phyloP scores from a whole-genome alignment of 805 yeast genomes.

The Starmera quercuum region DNA sequence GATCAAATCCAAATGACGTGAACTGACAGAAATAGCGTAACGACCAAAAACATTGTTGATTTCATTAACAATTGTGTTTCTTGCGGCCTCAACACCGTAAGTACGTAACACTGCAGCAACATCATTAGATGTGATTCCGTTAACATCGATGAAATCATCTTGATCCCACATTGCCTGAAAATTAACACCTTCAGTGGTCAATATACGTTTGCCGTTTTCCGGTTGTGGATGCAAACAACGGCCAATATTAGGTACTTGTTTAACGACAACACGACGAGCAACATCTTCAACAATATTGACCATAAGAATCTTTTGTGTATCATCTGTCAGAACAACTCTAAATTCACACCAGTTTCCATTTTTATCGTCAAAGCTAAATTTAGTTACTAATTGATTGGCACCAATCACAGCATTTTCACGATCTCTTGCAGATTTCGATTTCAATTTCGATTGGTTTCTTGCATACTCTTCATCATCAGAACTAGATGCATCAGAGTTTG shows the following conservation, averaged over 20 bases:
- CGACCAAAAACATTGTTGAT: conserved; percentile 93
- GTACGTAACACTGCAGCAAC: conserved; percentile 82
- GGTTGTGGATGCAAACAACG: conserved; percentile 83
- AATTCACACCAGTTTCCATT: conserved; percentile 92
- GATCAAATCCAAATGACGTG: conserved; percentile 91
- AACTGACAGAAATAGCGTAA: conserved; percentile 88
- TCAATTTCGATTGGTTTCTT: conserved; percentile 32
- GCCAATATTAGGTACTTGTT: conserved; percentile 87
- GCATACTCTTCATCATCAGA: conserved; percentile 25
- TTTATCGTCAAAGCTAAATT: conserved; percentile 85
- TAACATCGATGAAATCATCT: conserved; percentile 84
- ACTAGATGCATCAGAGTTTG: conserved; percentile 32
- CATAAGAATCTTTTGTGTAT: conserved; percentile 90
- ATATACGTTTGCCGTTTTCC: conserved; percentile 61
- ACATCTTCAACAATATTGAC: conserved; percentile 92
- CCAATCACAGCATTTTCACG: conserved; percentile 81
- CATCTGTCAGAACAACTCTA: conserved; percentile 73
- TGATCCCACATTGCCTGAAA: conserved; percentile 98
- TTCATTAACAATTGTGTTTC: conserved; percentile 94
- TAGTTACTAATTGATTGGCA: conserved; percentile 63
- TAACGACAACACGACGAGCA: conserved; percentile 83
- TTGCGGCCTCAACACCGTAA: conserved; percentile 98
- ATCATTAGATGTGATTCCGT: conserved; percentile 87
- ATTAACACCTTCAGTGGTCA: conserved; percentile 97
- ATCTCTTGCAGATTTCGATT: conserved; percentile 65